Evolutionary conservation across 257 asterid genomes (phyloP).

Genomic region (Scutellaria minor): DNA sequence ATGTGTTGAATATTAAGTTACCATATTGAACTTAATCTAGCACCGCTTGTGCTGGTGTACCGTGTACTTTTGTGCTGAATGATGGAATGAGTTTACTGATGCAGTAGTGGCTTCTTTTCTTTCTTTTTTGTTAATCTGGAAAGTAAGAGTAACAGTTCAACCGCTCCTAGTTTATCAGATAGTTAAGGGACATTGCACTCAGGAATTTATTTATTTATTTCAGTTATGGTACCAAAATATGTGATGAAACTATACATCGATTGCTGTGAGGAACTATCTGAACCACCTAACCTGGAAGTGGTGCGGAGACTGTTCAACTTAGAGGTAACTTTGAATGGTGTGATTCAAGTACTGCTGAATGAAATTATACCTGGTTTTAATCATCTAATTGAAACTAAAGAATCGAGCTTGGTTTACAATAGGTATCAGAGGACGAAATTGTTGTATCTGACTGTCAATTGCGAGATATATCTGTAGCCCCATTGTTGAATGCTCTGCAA

Average conservation of each 20-base stretch:
- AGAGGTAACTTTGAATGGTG: constrained; percentile 56
- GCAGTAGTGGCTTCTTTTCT: not conserved
- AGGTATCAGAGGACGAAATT: constrained; percentile 91
- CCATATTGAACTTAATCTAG: constrained; percentile 11
- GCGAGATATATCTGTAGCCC: constrained; percentile 78
- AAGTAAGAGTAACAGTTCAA: constrained; percentile 8
- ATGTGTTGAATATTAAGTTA: constrained; percentile 3
- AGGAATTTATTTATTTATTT: constrained; percentile 36
- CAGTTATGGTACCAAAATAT: constrained; percentile 84
- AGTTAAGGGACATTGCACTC: constrained; percentile 20
- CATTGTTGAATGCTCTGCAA: constrained; percentile 79
- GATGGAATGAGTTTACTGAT: constrained; percentile 26
- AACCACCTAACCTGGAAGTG: constrained; percentile 70
- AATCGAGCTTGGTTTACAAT: constrained; percentile 33
- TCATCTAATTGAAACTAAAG: constrained; percentile 17
- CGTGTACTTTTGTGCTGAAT: constrained; percentile 3
- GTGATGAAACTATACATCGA: constrained; percentile 79
- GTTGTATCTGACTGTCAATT: constrained; percentile 80
- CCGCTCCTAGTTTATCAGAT: constrained; percentile 23
- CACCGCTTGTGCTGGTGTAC: not conserved
- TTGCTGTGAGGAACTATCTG: constrained; percentile 68
- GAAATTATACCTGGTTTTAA: not conserved
- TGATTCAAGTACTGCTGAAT: constrained; percentile 5
- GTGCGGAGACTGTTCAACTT: constrained; percentile 73
- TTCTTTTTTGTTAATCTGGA: not conserved